Base-by-base conservation (phyloP, 805 yeast genomes). In the Monosporozyma siamensis region DNA sequence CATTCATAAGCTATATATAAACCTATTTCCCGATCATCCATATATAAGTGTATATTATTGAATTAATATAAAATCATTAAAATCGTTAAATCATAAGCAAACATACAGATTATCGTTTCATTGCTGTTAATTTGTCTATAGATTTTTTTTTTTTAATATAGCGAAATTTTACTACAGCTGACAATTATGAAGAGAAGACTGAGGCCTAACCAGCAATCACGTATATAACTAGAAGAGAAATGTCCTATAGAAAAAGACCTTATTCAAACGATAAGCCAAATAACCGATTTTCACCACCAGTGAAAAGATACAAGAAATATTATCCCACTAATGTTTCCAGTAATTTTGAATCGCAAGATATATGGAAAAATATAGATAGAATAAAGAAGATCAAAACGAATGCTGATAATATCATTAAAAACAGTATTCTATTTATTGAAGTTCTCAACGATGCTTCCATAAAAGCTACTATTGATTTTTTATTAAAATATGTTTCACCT, bases 321-420 rank as follows among this genome's bases (percentile, higher is more conserved):
- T 29, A 15, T 15, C 24, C 24, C 7, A 24, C 15, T 12, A 24
- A 17, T 18, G 34, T 10, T n/a, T 7, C 21, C 11, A 45, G 42
- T 11, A 14, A 4, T 12, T 45, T 43, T 31, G 54, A 50, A 34
- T 41, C 51, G 1, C 58, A 55, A 27, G 59, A 54, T 40, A 42
- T 57, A 6, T 54, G 59, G 59, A 46, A 50, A 31, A 53, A 44
- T 15, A 37, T 57, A 15, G 56, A 55, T 32, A 45, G 44, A 31
- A 47, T 57, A 36, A 49, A 53, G 22, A 42, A 47, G 8, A 41
- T 22, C 4, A 26, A 44, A 30, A 24, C 35, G 17, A 23, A 39
- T 21, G 43, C 52, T 2, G 53, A 44, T 2, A 26, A 22, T 14
- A 17, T 26, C 2, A 45, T 55, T 12, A 44, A 45, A 17, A 48